A percentile compares a stretch with the other conserved stretches of the same genome.
These are phyloP conservation scores for Orbilia ellipsospora DNA, from an alignment of 2,329 filamentous ascomycete genomes.

Conservation along the genomic window DNA sequence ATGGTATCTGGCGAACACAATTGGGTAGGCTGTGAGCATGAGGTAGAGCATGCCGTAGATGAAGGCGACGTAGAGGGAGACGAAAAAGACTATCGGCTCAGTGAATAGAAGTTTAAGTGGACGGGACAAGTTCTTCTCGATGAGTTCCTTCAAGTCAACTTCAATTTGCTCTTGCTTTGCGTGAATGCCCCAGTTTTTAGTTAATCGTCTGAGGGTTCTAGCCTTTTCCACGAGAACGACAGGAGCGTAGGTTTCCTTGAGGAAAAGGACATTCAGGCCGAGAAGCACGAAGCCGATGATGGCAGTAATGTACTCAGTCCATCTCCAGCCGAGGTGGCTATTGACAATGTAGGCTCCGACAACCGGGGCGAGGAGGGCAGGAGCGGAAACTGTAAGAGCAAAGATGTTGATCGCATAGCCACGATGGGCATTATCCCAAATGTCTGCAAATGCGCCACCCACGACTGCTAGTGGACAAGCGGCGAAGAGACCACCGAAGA, in stretches of 20 bases:
- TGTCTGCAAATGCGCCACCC: conserved; percentile 77
- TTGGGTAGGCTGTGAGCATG: conserved; percentile 84
- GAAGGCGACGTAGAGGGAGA: conserved; percentile 79
- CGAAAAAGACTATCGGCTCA: conserved; percentile 75
- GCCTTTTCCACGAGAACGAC: conserved; percentile 73
- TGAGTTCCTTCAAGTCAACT: conserved; percentile 72
- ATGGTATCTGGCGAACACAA: conserved; percentile 81
- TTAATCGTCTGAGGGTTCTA: conserved; percentile 71
- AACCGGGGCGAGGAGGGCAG: conserved; percentile 75
- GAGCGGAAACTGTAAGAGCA: conserved; percentile 73
- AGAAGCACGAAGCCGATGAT: conserved; percentile 74
- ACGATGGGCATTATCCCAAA: conserved; percentile 74
- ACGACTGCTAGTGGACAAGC: conserved; percentile 76
- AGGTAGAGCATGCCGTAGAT: conserved; percentile 84
- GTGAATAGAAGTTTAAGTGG: conserved; percentile 74
- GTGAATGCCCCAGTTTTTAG: conserved; percentile 77
- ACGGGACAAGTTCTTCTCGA: conserved; percentile 72
- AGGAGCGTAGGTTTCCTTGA: conserved; percentile 77
- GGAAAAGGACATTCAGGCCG: conserved; percentile 70
- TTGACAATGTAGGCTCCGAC: conserved; percentile 75
- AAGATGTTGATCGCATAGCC: conserved; percentile 71
- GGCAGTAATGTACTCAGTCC: conserved; percentile 74
- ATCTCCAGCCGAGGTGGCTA: conserved; percentile 76
- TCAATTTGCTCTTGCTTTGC: conserved; percentile 78
- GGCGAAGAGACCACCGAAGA: conserved; percentile 79